Percentiles rank a stretch among this genome's conserved stretches.
Evolutionary conservation across 768 basidiomycete species (phyloP).

Genomic region (Leccinum aurantiacum): DNA sequence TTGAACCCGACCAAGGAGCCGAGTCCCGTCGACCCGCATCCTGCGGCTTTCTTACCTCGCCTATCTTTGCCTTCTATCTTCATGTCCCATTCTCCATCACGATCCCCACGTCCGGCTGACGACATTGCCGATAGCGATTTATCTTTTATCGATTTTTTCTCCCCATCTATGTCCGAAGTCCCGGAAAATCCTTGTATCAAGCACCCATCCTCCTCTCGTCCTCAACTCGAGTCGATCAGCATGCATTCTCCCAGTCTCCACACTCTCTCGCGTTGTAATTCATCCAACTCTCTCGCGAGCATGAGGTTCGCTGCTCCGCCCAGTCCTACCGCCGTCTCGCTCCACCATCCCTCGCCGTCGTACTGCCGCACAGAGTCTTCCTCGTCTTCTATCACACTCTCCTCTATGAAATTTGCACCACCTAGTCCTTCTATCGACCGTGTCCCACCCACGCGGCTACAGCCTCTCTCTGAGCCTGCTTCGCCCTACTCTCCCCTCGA

Average conservation of each 20-base stretch:
- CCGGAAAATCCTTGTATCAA: neutral
- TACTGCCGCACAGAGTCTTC: conserved; percentile 7
- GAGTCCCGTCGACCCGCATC: conserved; percentile 45
- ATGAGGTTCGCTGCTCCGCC: conserved; percentile 34
- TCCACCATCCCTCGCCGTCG: conserved; percentile 13
- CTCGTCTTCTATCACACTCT: conserved; percentile 23
- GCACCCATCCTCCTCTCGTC: conserved; percentile 15
- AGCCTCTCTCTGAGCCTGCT: conserved; percentile 24
- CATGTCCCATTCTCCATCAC: conserved; percentile 21
- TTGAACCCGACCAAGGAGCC: conserved; percentile 31
- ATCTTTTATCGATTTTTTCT: conserved; percentile 50
- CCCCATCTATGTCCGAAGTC: conserved; percentile 27
- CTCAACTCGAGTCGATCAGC: conserved; percentile 17
- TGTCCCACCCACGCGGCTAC: conserved; percentile 9
- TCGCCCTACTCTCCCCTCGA: conserved; percentile 34
- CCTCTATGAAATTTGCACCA: conserved; percentile 32
- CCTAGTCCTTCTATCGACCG: conserved; percentile 25
- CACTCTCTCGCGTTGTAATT: conserved; percentile 18
- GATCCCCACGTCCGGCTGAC: conserved; percentile 20
- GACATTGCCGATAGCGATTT: conserved; percentile 34
- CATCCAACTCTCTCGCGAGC: conserved; percentile 29
- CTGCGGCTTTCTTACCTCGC: conserved; percentile 27
- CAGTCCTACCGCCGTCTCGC: conserved; percentile 18
- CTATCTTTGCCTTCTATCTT: conserved; percentile 20
- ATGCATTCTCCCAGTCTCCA: conserved; percentile 23